Evolutionary conservation across 345 rosid genomes (phyloP).

Genomic region (Brassica cretica): DNA sequence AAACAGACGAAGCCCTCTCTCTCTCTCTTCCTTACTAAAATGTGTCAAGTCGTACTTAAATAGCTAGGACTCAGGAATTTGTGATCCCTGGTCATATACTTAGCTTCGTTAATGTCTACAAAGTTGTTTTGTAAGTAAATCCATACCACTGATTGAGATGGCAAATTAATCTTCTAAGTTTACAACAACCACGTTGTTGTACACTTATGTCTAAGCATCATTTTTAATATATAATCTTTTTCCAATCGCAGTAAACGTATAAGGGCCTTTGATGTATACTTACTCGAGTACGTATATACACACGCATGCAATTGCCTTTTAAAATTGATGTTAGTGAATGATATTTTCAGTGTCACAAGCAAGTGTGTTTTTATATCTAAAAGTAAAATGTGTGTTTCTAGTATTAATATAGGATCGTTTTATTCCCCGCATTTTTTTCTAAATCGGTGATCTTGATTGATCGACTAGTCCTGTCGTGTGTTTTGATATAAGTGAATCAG

Average conservation of each 20-base stretch:
- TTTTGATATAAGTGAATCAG: constrained; percentile 26
- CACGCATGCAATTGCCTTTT: background rate
- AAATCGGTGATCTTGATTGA: constrained; percentile 32
- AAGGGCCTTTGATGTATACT: background rate
- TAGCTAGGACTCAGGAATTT: constrained; percentile 12
- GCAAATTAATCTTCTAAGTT: constrained; percentile 18
- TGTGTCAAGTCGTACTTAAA: background rate
- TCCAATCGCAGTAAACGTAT: background rate
- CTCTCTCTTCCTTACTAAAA: background rate
- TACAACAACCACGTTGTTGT: constrained; percentile 31
- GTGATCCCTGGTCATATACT: background rate
- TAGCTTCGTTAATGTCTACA: background rate
- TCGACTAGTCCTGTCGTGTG: constrained; percentile 23
- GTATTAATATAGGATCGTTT: constrained; percentile 6
- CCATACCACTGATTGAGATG: constrained; percentile 22
- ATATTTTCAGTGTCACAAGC: constrained; percentile 25
- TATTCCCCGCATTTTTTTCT: constrained; percentile 11
- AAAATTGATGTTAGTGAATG: constrained; percentile 5
- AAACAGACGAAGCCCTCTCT: background rate
- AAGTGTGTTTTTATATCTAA: background rate
- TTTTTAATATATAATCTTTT: background rate
- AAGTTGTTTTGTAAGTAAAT: constrained; percentile 30
- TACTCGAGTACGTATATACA: background rate
- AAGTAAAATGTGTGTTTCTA: background rate
- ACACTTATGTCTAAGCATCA: constrained; percentile 30